Percentiles rank a stretch among this genome's conserved stretches.
Evolutionary conservation across 2,329 filamentous ascomycete species (phyloP).

Genomic region (Cercospora citrullina): DNA sequence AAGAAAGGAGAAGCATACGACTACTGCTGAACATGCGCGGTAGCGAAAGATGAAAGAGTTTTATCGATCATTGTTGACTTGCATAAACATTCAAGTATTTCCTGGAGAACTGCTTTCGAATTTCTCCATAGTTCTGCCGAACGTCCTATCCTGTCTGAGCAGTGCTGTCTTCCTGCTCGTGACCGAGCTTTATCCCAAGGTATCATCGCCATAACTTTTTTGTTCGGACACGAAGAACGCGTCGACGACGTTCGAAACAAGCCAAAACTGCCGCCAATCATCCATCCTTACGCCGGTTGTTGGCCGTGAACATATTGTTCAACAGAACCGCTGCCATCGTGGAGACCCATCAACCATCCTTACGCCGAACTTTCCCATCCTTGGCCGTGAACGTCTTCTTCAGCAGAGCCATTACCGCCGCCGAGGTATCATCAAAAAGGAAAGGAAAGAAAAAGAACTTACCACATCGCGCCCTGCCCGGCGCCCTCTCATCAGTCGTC

Average conservation of each 20-base stretch:
- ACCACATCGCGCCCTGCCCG: not conserved
- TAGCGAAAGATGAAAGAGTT: constrained; percentile 2
- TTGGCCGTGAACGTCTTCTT: not conserved
- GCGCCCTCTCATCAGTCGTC: constrained; percentile 3
- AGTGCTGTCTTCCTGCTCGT: not conserved
- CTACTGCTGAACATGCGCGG: constrained; percentile 23
- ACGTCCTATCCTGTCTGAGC: not conserved
- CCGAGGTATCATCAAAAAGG: not conserved
- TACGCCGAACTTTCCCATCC: not conserved
- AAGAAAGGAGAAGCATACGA: not conserved
- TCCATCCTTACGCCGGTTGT: not conserved
- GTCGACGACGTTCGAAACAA: not conserved
- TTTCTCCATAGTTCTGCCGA: not conserved
- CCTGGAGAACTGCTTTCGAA: not conserved
- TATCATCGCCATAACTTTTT: not conserved
- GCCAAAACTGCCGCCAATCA: not conserved
- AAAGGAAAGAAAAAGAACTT: not conserved
- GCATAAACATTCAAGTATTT: not conserved
- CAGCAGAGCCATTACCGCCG: not conserved
- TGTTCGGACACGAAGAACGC: not conserved
- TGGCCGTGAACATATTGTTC: not conserved
- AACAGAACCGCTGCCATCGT: not conserved
- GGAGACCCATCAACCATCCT: not conserved
- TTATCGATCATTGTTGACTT: not conserved
- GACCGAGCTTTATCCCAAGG: not conserved